Evolutionary conservation across 805 yeast species (phyloP).

Genomic region (Tetrapisispora taiwanensis): DNA sequence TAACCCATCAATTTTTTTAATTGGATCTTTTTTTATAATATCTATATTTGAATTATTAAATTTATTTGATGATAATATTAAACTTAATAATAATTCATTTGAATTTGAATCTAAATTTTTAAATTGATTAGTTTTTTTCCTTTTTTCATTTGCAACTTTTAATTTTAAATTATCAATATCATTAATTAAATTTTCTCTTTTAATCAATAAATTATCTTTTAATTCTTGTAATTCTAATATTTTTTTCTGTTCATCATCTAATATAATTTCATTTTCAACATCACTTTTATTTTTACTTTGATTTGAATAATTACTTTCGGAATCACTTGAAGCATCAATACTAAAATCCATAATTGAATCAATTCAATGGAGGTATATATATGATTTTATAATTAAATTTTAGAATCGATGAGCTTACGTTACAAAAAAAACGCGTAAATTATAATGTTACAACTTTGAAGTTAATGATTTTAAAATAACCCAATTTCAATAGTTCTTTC

Average conservation of each 20-base stretch:
- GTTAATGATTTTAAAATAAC: too few species aligned
- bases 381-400: too few species aligned
- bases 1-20: conserved; percentile 12
- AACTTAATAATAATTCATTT: conserved; percentile 6
- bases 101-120: conserved; percentile 7
- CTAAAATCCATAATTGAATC: conserved; percentile 2
- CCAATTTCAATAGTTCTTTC: too few species aligned
- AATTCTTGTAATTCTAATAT: conserved; percentile 13
- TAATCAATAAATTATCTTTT: conserved; percentile 12
- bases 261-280: background rate
- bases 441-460: too few species aligned
- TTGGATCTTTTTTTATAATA: background rate
- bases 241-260: conserved; percentile 12
- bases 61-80: conserved; percentile 8
- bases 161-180: conserved; percentile 10
- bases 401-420: too few species aligned
- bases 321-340: background rate
- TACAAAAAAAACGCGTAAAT: too few species aligned
- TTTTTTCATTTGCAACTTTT: background rate
- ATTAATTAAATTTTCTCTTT: conserved; percentile 11
- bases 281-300: background rate
- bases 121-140: background rate
- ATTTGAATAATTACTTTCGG: background rate
- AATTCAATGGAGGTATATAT: too few species aligned
- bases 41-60: background rate